Base-by-base conservation (phyloP, 2,329 filamentous ascomycete species). In the Stylonectria norvegica region DNA sequence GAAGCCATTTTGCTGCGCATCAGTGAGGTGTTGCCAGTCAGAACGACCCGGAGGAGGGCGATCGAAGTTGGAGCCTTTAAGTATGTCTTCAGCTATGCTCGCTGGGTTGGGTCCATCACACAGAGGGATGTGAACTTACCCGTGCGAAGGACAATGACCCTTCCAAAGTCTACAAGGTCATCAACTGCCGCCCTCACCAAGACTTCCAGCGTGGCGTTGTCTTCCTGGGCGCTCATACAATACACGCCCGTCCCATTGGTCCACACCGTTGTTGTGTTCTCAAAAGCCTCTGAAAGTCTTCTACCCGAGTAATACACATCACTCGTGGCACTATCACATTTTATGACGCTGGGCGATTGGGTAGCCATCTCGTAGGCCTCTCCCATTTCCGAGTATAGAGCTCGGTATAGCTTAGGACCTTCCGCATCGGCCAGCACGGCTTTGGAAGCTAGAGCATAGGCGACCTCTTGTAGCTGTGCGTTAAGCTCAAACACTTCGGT, bases 151-250 rank as follows among this genome's bases (percentile, higher is more conserved):
- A 87, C 63, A 39, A 88, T 81, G 47, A 85, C 73, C 3, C 85
- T 74, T 5, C 69, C 61, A 60, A 85, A 88, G 58, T 88, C 85
- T 4, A 82, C 75, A 4, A 78, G 55, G 3, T 75, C 72, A 47
- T 70, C 68, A 16, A 75, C 62, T 0, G 79, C 75, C 2, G 73
- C 74, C 10, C 84, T 75, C 15, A 86, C 62, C 19, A 88, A 65
- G 5, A 76, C 82, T 52, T 84, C 81, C 1, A 87, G 72, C 1
- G 76, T 76, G 1, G 83, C 84, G 52, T 82, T 86, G 57, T 88
- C 84, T 61, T 88, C 85, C 59, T 87, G 83, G 0, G 83, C 83
- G 2, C 76, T 84, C 63, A 82, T 78, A 66, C 84, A 87, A 64
- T 87, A 87, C 5, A 71, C 61, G 1, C 79, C 82, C 0, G 74